Evolutionary conservation across 495 filamentous ascomycete genomes (phyloP).

Genomic region (Aspergillus mulundensis): DNA sequence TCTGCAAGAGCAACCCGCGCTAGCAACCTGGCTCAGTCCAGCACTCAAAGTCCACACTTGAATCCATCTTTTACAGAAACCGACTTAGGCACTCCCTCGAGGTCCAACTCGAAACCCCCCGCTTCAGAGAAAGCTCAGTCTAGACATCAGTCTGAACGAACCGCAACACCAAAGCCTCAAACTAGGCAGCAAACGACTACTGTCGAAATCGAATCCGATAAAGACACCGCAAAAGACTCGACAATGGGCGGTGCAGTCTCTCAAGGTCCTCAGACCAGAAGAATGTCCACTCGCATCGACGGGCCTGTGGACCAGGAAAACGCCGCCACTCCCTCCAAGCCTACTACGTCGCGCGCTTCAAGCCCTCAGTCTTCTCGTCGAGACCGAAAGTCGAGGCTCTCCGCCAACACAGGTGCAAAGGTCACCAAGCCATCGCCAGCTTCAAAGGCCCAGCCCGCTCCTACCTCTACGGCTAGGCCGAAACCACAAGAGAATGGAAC

Average conservation of each 20-base stretch:
- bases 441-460: slow-evolving; percentile 2
- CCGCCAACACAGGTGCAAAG: slow-evolving; percentile 1
- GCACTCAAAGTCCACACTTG: not conserved
- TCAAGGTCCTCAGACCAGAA: slow-evolving; percentile 12
- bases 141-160: slow-evolving; percentile 7
- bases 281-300: slow-evolving; percentile 17
- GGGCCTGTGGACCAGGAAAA: slow-evolving; percentile 6
- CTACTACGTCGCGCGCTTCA: slow-evolving; percentile 3
- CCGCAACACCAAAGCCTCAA: slow-evolving; percentile 8
- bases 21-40: not conserved
- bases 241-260: slow-evolving; percentile 5
- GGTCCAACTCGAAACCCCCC: slow-evolving; percentile 3
- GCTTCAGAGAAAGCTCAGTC: slow-evolving; percentile 10
- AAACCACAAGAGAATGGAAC: not conserved
- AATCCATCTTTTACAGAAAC: not conserved
- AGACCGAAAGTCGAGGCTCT: slow-evolving; percentile 15
- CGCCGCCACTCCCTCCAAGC: not conserved
- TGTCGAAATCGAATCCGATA: slow-evolving; percentile 4
- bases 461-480: not conserved
- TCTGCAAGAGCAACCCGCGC: not conserved
- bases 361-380: slow-evolving; percentile 18
- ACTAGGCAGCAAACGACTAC: slow-evolving; percentile 12
- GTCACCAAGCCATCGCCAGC: slow-evolving; percentile 6
- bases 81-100: not conserved
- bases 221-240: not conserved